Evolutionary conservation across 2,329 filamentous ascomycete species (phyloP).

Genomic region (Thielaviopsis punctulata): DNA sequence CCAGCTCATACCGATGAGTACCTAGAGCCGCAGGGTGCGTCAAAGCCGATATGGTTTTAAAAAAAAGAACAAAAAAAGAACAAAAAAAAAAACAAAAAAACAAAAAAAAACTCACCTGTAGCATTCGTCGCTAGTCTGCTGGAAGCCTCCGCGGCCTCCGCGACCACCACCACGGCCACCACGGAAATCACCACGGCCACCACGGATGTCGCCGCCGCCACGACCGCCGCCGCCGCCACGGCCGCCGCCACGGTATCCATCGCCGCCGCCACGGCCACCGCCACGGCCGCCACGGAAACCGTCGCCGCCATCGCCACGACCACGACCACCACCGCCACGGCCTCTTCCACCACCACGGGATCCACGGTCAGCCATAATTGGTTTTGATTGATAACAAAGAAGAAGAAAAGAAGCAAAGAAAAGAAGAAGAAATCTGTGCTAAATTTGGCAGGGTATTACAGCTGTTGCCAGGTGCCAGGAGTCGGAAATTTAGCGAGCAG

Average conservation of each 20-base stretch:
- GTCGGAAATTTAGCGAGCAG: background rate
- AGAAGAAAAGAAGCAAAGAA: background rate
- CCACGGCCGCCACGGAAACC: slow-evolving; percentile 12
- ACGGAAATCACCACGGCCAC: slow-evolving; percentile 14
- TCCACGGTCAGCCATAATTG: slow-evolving; percentile 10
- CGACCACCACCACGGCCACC: slow-evolving; percentile 15
- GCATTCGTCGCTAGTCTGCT: slow-evolving; percentile 14
- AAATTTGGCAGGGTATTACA: background rate
- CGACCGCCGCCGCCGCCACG: slow-evolving; percentile 14
- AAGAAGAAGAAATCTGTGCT: background rate
- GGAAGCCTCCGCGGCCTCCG: slow-evolving; percentile 14
- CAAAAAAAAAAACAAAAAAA: background rate
- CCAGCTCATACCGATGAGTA: too few species aligned
- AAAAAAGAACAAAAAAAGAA: too few species aligned
- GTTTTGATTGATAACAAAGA: background rate
- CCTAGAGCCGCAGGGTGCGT: too few species aligned
- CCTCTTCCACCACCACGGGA: slow-evolving; percentile 6
- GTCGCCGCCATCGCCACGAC: slow-evolving; percentile 9
- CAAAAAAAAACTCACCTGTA: slow-evolving; percentile 10
- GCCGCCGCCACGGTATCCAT: slow-evolving; percentile 12
- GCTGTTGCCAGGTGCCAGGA: background rate
- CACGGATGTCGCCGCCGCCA: slow-evolving; percentile 5
- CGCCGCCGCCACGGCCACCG: slow-evolving; percentile 12
- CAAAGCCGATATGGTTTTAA: too few species aligned
- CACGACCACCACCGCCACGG: slow-evolving; percentile 15